phyloP scores from a whole-genome alignment of 495 filamentous ascomycete genomes.

The Aspergillus campestris region DNA sequence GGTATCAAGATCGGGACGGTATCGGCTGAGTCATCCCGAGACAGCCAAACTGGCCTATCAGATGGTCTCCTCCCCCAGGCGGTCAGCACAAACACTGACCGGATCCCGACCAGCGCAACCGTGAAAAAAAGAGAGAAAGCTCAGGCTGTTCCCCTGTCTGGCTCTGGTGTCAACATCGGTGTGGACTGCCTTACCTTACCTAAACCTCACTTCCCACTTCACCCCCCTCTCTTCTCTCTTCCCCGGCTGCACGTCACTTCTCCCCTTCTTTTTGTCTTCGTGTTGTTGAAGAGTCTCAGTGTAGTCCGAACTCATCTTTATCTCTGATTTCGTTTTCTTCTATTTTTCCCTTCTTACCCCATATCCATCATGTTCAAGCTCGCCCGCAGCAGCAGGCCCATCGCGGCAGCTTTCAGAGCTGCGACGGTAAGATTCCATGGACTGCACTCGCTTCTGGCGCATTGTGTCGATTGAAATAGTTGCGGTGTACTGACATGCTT shows the following conservation, averaged over 20 bases:
- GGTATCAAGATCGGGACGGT: conserved; percentile 14
- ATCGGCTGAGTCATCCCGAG: conserved; percentile 12
- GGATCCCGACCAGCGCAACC: conserved; percentile 26
- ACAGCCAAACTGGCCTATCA: conserved; percentile 14
- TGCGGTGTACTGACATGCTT: conserved; percentile 15
- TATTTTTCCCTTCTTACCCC: too few relatives aligned
- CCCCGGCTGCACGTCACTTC: conserved; percentile 4
- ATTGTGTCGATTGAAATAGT: conserved; percentile 1
- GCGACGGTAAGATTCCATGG: conserved; percentile 43
- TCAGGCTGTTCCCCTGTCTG: conserved; percentile 32
- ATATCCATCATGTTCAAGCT: conserved; percentile 61
- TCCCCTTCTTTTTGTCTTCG: conserved; percentile 2
- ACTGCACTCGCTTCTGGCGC: background rate
- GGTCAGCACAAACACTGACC: conserved; percentile 12
- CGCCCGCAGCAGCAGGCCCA: conserved; percentile 56
- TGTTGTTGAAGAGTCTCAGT: background rate
- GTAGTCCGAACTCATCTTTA: conserved; percentile 17
- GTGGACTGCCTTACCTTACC: background rate
- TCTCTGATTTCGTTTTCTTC: conserved; percentile 8
- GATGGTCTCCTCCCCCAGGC: conserved; percentile 9
- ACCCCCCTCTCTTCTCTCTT: background rate
- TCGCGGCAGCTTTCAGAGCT: conserved; percentile 58
- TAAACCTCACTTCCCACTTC: conserved; percentile 9
- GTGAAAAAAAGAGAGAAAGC: conserved; percentile 37
- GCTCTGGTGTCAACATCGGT: too few relatives aligned